A percentile compares a stretch with the other conserved stretches of the same genome.
Conservation (phyloP, 2,329 filamentous ascomycete genomes). For the Scedosporium aurantiacum region DNA sequence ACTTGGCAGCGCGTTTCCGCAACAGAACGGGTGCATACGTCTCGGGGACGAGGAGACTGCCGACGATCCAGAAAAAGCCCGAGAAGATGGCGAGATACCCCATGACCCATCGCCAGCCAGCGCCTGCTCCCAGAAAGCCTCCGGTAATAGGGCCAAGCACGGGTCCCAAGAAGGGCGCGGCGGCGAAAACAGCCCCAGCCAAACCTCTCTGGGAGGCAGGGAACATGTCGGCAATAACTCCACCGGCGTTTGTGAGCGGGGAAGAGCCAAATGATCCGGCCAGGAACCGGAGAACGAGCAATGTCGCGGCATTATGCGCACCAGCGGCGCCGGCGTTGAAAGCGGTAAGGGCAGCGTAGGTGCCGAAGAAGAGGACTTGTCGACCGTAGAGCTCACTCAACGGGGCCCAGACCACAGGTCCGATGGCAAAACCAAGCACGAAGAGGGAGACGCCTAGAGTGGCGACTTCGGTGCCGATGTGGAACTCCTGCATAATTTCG, state of each 20-base stretch:
- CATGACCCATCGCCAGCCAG: slow-evolving; percentile 40
- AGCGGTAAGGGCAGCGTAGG: slow-evolving; percentile 33
- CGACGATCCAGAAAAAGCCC: slow-evolving; percentile 22
- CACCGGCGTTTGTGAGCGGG: slow-evolving; percentile 54
- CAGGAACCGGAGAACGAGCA: slow-evolving; percentile 50
- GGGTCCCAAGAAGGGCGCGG: slow-evolving; percentile 34
- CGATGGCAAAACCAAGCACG: slow-evolving; percentile 51
- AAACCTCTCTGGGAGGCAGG: slow-evolving; percentile 42
- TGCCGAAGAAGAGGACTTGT: slow-evolving; percentile 35
- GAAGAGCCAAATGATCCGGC: slow-evolving; percentile 51
- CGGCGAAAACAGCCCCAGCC: slow-evolving; percentile 40
- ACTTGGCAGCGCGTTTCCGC: slow-evolving; percentile 25
- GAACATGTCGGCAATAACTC: slow-evolving; percentile 56
- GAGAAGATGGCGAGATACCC: slow-evolving; percentile 32
- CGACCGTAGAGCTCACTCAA: slow-evolving; percentile 50
- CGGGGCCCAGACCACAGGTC: slow-evolving; percentile 47
- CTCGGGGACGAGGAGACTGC: slow-evolving; percentile 31
- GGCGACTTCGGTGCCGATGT: slow-evolving; percentile 38
- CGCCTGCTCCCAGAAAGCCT: slow-evolving; percentile 27
- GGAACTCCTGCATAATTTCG: slow-evolving; percentile 51
- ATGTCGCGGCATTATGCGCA: slow-evolving; percentile 33
- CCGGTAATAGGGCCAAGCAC: slow-evolving; percentile 35
- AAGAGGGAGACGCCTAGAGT: slow-evolving; percentile 59
- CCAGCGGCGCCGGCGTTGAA: slow-evolving; percentile 41
- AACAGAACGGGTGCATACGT: slow-evolving; percentile 37